Evolutionary conservation across 768 basidiomycete genomes (phyloP), one percentile per base, ranked within the genome.

Genomic region (Phylloporus rhodoxanthus): DNA sequence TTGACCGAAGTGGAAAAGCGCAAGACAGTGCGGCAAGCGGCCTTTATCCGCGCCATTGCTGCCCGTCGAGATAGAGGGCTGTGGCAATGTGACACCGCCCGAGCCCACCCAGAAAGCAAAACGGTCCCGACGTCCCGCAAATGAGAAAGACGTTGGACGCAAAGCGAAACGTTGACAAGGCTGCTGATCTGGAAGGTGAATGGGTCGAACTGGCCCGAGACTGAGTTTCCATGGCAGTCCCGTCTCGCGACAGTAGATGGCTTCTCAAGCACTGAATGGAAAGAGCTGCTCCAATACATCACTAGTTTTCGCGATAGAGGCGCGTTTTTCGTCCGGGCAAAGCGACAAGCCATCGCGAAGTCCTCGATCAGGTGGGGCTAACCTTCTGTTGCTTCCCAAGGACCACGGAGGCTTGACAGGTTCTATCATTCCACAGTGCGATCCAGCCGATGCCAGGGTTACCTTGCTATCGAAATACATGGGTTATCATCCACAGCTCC

Each of bases 181-280:
- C 49, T 39, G 47, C 56, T 40, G 58, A 54, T 36, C 47, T 53
- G 44, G 57, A 61, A 17, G 73, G 42, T 62, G 2, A 75, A 78
- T 30, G 76, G 68, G 46, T 85, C 87, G 10, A 83, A 87, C 60
- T 91, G 89, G 88, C 84, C 83, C 6, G 89, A 91, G 57, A 56
- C 72, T 7, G 81, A 81, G 65, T 90, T 89, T 59, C 88, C 89
- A 19, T 91, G 88, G 89, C 77, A 76, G 43, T 61, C 83, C 55
- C 72, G 82, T 47, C 72, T 70, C 17, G 73, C 78, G 53, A 77
- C 83, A 61, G 74, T 76, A 28, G 69, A 70, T 20, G 78, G 81
- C 43, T 55, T 72, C 40, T 72, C 73, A 20, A 77, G 76, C 57
- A 73, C 74, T 25, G 75, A 82, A 59, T 73, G 80, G 56, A 77